phyloP scores from a whole-genome alignment of 257 asterid genomes.

The Lycium barbarum region DNA sequence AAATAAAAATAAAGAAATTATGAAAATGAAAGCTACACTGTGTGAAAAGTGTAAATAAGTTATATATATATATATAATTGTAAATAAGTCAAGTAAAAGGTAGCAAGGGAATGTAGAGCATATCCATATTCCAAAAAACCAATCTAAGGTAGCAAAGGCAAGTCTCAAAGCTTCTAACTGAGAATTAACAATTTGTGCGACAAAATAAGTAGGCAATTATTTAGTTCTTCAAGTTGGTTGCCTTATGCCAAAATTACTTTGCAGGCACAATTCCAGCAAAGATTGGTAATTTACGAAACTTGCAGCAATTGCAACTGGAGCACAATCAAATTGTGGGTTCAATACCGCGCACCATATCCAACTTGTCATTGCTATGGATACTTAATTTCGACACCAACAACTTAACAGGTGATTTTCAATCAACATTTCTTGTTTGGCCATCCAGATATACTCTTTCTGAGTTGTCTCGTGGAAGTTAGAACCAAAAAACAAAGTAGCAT shows the following conservation, averaged over 20 bases:
- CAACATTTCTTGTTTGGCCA: background rate
- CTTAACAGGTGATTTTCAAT: background rate
- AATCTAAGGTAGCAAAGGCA: too few relatives aligned
- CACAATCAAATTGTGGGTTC: background rate
- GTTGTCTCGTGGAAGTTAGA: too few relatives aligned
- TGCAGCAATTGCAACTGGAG: background rate
- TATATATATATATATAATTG: too few relatives aligned
- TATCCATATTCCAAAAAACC: too few relatives aligned
- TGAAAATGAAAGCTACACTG: too few relatives aligned
- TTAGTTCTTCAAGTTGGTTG: background rate
- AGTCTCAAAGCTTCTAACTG: too few relatives aligned
- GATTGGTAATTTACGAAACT: background rate
- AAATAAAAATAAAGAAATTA: too few relatives aligned
- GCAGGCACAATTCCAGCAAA: conserved; percentile 5
- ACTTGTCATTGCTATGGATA: background rate
- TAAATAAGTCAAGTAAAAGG: too few relatives aligned
- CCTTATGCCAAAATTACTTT: background rate
- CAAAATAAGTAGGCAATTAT: too few relatives aligned
- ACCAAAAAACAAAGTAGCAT: background rate
- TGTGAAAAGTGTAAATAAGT: too few relatives aligned
- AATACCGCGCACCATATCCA: background rate
- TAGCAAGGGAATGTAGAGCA: too few relatives aligned
- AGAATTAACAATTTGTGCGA: too few relatives aligned
- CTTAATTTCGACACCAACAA: background rate
- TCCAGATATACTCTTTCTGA: background rate